Evolutionary conservation across 805 yeast genomes (phyloP), one percentile per base, ranked within the genome.

Genomic region (Candida oleophila): DNA sequence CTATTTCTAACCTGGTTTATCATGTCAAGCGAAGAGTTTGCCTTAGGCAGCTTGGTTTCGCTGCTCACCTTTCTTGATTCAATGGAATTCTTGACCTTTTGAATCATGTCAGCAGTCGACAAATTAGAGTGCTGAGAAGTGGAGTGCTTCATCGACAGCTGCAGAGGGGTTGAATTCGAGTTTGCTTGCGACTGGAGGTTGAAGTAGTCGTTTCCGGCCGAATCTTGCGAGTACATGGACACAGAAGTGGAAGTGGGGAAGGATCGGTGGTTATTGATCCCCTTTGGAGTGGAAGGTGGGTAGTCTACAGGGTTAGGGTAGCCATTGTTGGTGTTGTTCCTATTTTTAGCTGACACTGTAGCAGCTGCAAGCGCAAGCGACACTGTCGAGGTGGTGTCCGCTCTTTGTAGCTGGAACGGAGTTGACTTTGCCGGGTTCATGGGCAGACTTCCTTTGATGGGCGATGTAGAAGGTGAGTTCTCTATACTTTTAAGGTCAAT

Each of bases 1-100:
- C 70, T 61, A 20, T 52, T 45, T 34, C 64, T 55, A 16, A 69
- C 61, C 46, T 50, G 60, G 22, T 58, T 61, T 22, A 65, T 55
- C 73, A 65, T 67, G 28, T 60, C 65, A 20, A 57, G 60, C 4
- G 58, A 42, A 3, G 62, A 54, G 39, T 16, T 16, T 4, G 22
- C 39, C 8, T 36, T 36, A 15, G 36, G 36, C 36, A 33, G 36
- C 14, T 20, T 36, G n/a, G 53, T 36, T 41, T 46, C 45, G 12
- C 38, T 45, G 30, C 3, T 42, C 36, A 42, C 49, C 49, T 42
- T 51, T 38, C 55, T 61, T 2, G 59, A 55, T 1, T 57, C 62
- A 9, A 65, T 62, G 7, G 65, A 60, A 14, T 55, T 56, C 44
- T 55, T 57, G 12, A 65, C 56, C 35, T 52, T 51, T 14, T 51